Base-by-base conservation (phyloP, 2,329 filamentous ascomycete genomes). In the Byssochlamys sp. region DNA sequence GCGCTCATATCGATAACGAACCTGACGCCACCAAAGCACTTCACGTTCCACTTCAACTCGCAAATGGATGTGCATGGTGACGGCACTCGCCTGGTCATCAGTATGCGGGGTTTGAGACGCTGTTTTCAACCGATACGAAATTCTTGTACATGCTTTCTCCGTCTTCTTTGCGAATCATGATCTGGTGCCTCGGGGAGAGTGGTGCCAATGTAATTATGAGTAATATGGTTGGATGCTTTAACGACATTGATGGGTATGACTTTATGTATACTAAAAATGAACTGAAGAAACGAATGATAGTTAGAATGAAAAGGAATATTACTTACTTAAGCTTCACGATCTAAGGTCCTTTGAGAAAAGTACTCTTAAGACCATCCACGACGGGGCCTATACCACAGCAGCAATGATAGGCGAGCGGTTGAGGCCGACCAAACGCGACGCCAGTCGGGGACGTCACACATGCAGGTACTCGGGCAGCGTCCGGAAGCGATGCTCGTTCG, bases 1-100 rank as follows among this genome's bases (percentile, higher is more conserved):
- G 14, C 57, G 57, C 52, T 50, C 53, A 19, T 45, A 50, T 33
- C 33, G 55, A 39, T 59, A 29, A 54, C 28, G 55, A 52, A 54
- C 29, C 10, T 29, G 33, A 31, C 28, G 26, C 52, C n/a, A 55
- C 10, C 45, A 35, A 31, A 48, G 52, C 10, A 35, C 24, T 55
- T 49, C 26, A 12, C 27, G 9, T 19, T 51, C 49, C 49, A 1
- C 39, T 45, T 19, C 39, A 19, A 45, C n/a, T 45, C 39, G 19
- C 39, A 45, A 45, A 19, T 45, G 19, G n/a, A 9, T 45, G 10
- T 33, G 31, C 31, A 45, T 45, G 39, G 7, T 39, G 35, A 39
- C 35, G 35, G 35, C 35, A 5, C 35, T n/a, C 5, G 31, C 14
- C 14, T 39, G 14, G 14, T 39, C 35, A 11, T 39, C 35, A 3